These are phyloP conservation scores for Coix lacrymajobi DNA, from an alignment of 176 grass and related monocot species.

Conservation along the genomic window DNA sequence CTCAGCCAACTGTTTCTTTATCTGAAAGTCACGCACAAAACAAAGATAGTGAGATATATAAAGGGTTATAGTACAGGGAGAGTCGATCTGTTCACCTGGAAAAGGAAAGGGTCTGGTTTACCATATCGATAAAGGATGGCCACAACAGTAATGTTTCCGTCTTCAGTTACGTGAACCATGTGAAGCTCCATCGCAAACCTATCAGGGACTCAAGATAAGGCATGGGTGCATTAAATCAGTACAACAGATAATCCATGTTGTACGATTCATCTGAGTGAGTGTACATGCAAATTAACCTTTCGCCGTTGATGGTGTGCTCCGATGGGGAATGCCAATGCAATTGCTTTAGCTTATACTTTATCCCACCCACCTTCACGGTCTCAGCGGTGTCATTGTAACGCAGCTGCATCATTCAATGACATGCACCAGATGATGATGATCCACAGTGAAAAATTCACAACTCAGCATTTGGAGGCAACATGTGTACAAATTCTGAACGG, in stretches of 20 bases:
- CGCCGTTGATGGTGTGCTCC: slow-evolving; percentile 60
- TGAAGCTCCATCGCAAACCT: slow-evolving; percentile 77
- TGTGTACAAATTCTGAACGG: neutral
- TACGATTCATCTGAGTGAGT: neutral
- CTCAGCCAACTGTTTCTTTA: slow-evolving; percentile 47
- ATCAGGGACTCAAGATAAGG: neutral
- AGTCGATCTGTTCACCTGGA: slow-evolving; percentile 50
- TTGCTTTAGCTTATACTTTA: slow-evolving; percentile 49
- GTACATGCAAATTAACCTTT: slow-evolving; percentile 49
- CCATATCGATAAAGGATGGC: slow-evolving; percentile 60
- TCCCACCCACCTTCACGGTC: slow-evolving; percentile 43
- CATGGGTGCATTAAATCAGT: neutral
- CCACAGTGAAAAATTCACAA: neutral
- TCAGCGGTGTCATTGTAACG: slow-evolving; percentile 42
- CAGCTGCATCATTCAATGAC: slow-evolving; percentile 33
- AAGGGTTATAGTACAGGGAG: too few species aligned
- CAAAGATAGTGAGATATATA: neutral
- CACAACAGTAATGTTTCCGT: slow-evolving; percentile 52
- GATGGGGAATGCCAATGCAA: slow-evolving; percentile 89
- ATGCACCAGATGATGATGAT: neutral
- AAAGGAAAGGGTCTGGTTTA: slow-evolving; percentile 52
- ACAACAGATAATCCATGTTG: neutral
- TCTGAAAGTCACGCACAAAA: slow-evolving; percentile 28
- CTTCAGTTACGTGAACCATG: slow-evolving; percentile 57
- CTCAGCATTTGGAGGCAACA: neutral